Evolutionary conservation across 192 early-diverging fungal species (phyloP).

Genomic region (Mycoemilia scoparia): DNA sequence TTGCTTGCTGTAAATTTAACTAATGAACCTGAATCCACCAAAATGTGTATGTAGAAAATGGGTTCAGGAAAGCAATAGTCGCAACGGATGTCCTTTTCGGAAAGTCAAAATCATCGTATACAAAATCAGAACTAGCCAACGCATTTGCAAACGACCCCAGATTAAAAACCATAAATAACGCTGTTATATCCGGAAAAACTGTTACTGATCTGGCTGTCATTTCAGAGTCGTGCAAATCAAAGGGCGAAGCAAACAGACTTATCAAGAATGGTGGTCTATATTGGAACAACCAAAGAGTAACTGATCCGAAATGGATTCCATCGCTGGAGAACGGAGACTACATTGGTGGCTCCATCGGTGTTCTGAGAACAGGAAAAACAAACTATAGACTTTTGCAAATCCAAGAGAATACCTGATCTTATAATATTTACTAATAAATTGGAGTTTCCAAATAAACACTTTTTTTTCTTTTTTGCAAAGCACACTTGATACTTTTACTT

Average conservation of each 20-base stretch:
- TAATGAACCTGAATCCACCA: too few relatives aligned
- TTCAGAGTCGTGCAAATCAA: conserved; percentile 44
- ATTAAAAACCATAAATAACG: conserved; percentile 26
- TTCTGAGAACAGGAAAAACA: conserved; percentile 62
- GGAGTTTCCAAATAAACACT: too few relatives aligned
- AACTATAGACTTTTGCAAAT: conserved; percentile 49
- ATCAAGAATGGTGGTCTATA: conserved; percentile 69
- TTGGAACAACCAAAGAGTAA: conserved; percentile 15
- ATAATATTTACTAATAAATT: too few relatives aligned
- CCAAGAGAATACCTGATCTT: too few relatives aligned
- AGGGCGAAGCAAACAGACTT: conserved; percentile 59
- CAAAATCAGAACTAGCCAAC: conserved; percentile 33
- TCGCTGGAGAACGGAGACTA: conserved; percentile 19
- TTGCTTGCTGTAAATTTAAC: too few relatives aligned
- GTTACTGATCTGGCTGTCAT: conserved; percentile 41
- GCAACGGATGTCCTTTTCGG: conserved; percentile 66
- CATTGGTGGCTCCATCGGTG: conserved; percentile 41
- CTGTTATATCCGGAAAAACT: conserved; percentile 24
- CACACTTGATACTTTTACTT: too few relatives aligned
- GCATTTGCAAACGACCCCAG: conserved; percentile 56
- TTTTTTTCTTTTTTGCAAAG: too few relatives aligned
- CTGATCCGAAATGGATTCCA: conserved; percentile 16
- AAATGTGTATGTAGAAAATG: too few relatives aligned
- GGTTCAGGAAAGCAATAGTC: too few relatives aligned
- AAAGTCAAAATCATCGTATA: conserved; percentile 8